These are phyloP conservation scores for Dactylellina sp. DNA, from an alignment of 2,329 filamentous ascomycete species.

Conservation along the genomic window DNA sequence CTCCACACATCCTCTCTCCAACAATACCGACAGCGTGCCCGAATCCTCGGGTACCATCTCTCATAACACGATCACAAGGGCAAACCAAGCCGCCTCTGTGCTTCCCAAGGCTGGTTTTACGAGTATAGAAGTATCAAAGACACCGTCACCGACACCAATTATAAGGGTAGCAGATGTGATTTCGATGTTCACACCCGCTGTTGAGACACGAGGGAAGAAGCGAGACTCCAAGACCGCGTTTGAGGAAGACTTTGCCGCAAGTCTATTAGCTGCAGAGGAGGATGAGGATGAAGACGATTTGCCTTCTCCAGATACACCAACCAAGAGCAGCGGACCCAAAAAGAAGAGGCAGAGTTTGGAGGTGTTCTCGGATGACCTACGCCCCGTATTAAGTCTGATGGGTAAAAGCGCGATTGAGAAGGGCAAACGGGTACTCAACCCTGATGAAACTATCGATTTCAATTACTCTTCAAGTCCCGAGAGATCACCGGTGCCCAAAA, in stretches of 20 bases:
- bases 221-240: conserved; percentile 52
- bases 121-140: conserved; percentile 37
- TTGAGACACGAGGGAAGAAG: conserved; percentile 31
- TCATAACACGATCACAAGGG: conserved; percentile 40
- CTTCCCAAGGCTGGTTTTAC: neutral
- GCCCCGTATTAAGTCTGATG: conserved; percentile 16
- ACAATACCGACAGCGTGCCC: conserved; percentile 10
- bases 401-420: conserved; percentile 1
- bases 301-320: conserved; percentile 30
- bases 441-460: conserved; percentile 51
- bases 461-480: conserved; percentile 53
- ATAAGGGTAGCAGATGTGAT: conserved; percentile 29
- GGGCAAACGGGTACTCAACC: conserved; percentile 14
- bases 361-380: conserved; percentile 14
- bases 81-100: conserved; percentile 30
- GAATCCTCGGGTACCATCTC: conserved; percentile 30
- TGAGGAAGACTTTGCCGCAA: conserved; percentile 49
- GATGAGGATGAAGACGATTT: conserved; percentile 22
- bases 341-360: conserved; percentile 42
- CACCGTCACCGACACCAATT: conserved; percentile 29
- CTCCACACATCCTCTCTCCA: conserved; percentile 36
- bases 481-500: conserved; percentile 33
- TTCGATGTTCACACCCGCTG: conserved; percentile 35
- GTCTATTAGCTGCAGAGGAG: conserved; percentile 38
- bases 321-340: conserved; percentile 25